Base-by-base conservation (phyloP, 306 rosid genomes). In the Pyrus bretschneideri region DNA sequence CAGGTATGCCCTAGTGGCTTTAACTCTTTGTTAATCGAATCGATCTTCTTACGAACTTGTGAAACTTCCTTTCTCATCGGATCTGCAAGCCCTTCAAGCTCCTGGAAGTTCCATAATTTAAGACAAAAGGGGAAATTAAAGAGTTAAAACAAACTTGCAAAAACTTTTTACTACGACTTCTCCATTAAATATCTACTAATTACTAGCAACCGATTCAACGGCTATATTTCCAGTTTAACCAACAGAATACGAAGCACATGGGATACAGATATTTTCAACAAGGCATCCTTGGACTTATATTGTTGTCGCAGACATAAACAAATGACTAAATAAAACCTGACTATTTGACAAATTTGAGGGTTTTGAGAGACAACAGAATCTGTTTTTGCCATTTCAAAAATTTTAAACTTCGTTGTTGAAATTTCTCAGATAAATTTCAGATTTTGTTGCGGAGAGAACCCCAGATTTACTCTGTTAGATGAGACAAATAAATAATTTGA, bases 41-140 rank as follows among this genome's bases (percentile, higher is more conserved):
- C 99, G 54, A 95, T 92, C 93, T 79, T 95, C 88, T 95, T 95
- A 40, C 99, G 77, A 79, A 95, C 92, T n/a, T 64, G 12, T 25
- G 86, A 81, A 74, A 95, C 97, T 30, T 95, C 99, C 85, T 95
- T 95, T 84, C 93, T 95, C 99, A 89, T 83, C 33, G 99, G 99
- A 91, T 95, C 99, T 67, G 91, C 79, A 17, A 95, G 89, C 66
- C 83, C 88, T 81, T 95, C 99, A 71, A 95, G 96, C 76, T 95
- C 99, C 99, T 95, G 86, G 25, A 58, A 82, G 67, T 68, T 40
- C 33, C 67, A 73, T 78, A 27, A 74, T 60, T 12, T 14, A 44
- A 17, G 40, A 69, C 46, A 49, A 57, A 14, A 38, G 60, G 31
- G 33, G 33, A 21, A 76, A 2, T 59, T 11, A 64, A 72, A 57